phyloP scores from a whole-genome alignment of 805 yeast genomes.

The Starmera amethionina region DNA sequence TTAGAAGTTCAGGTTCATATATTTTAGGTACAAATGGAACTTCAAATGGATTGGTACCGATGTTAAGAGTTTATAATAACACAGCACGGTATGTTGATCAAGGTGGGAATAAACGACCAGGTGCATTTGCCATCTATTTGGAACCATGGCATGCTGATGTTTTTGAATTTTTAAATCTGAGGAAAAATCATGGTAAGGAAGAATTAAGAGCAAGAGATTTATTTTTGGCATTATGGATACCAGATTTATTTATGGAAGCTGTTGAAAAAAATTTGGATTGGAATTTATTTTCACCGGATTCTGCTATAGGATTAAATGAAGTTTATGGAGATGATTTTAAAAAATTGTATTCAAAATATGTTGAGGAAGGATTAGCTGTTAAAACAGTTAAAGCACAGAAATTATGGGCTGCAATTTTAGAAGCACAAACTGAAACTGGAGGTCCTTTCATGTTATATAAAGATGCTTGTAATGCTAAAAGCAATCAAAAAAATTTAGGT shows the following conservation, averaged over 20 bases:
- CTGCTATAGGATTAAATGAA: constrained; percentile 80
- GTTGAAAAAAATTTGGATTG: constrained; percentile 73
- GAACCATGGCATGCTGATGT: constrained; percentile 98
- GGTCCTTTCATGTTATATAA: constrained; percentile 92
- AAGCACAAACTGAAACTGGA: constrained; percentile 94
- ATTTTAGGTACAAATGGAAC: constrained; percentile 91
- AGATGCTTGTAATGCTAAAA: constrained; percentile 81
- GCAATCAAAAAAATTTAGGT: constrained; percentile 90
- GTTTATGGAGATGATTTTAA: constrained; percentile 81
- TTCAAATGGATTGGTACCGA: constrained; percentile 88
- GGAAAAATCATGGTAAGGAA: constrained; percentile 94
- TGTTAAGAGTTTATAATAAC: constrained; percentile 90
- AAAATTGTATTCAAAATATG: constrained; percentile 62
- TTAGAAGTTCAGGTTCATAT: constrained; percentile 81
- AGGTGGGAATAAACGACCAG: constrained; percentile 97
- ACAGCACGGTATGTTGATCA: constrained; percentile 97
- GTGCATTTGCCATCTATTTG: constrained; percentile 88
- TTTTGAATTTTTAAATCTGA: constrained; percentile 75
- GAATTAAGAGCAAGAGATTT: constrained; percentile 90
- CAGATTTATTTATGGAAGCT: constrained; percentile 89
- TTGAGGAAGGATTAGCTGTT: constrained; percentile 54
- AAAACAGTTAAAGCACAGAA: constrained; percentile 79
- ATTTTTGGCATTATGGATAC: constrained; percentile 90
- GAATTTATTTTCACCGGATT: constrained; percentile 86
- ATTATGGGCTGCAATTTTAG: constrained; percentile 82